Base-by-base conservation (phyloP, 2,329 filamentous ascomycete species). In the Trichoderma brevicompactum region DNA sequence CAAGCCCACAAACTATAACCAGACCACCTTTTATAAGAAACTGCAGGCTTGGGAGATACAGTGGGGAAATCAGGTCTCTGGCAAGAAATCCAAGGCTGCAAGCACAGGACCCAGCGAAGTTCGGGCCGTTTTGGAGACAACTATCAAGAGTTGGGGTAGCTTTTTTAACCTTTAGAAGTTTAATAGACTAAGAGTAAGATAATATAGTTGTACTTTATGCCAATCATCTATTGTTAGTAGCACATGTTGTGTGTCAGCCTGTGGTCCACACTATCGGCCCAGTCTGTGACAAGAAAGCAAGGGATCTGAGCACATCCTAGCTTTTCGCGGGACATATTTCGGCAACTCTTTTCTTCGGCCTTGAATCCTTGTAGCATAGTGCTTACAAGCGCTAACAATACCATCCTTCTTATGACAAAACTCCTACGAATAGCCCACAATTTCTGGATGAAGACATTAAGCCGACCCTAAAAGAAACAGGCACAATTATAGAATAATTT, bases 11-110 rank as follows among this genome's bases (percentile, higher is more conserved):
- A 38, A 32, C 40, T 67, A 67, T 61, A 65, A 67, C 49, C 65
- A 67, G 61, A 65, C 63, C 12, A 55, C 48, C 15, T 67, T 68
- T 41, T 44, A 66, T 10, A n/a, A 53, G 15, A 43, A 66, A 34
- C 15, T 68, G 9, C 36, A 64, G 19, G 28, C 38, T 5, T 66
- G 50, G 49, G 65, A 66, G 61, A 43, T 58, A 6, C 28, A 19
- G 23, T 66, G 65, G 65, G 59, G 43, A 6, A 44, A 64, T 23
- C 60, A 66, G 46, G 53, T 34, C 9, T 49, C 49, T 10, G 38
- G 28, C 36, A 50, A 50, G 3, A 23, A 36, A 28, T 5, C 23
- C 23, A 28, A 28, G 23, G 12, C 10, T 19, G 15, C 36, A 8
- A 55, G 28, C 3, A 48, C 34, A 5, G 53, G 41, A 40, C 7